Evolutionary conservation across 768 basidiomycete species (phyloP), one percentile per base, ranked within the genome.

Genomic region (Collybiopsis luxurians): DNA sequence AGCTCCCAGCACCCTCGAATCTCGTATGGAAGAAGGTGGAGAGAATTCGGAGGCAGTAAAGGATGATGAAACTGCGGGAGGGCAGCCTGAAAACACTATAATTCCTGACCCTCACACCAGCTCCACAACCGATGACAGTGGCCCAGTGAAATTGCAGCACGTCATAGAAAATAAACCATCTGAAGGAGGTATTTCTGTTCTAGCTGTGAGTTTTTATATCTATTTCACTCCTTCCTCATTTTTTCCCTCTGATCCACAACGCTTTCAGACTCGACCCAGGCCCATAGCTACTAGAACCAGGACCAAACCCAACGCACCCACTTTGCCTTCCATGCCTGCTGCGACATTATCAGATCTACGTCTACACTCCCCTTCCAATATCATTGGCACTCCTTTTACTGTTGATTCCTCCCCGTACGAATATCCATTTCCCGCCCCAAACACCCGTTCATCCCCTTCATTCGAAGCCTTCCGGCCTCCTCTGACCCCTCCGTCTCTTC

Each of bases 321-420:
- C 34, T 11, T 21, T 51, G 1, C 36, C 50, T 4, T 51, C 50
- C 36, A 51, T 51, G 50, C 50, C 48, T 34, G 30, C 1, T 23
- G 31, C 42, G 7, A 44, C 42, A 6, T 21, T 53, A n/a, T 40
- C 53, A 30, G 53, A 44, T 30, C 34, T 54, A 43, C 26, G 17
- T 15, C 53, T 54, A 21, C 39, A 54, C 34, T 45, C 53, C 19
- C 53, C 53, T 27, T 43, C 53, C 30, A 42, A 54, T n/a, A 54
- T 54, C 26, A 31, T 54, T 26, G 53, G 53, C 53, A 54, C 53
- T 30, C 53, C 53, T 26, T 54, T 43, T 27, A 45, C 53, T 21
- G 30, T 43, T 19, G 26, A 42, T 15, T 28, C 39, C n/a, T 27
- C 15, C 40, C 53, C 40, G 2, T 54, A 15, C 38, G 53, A 54